Evolutionary conservation across 2,329 filamentous ascomycete species (phyloP).

Genomic region (Stemphylium vesicarium): DNA sequence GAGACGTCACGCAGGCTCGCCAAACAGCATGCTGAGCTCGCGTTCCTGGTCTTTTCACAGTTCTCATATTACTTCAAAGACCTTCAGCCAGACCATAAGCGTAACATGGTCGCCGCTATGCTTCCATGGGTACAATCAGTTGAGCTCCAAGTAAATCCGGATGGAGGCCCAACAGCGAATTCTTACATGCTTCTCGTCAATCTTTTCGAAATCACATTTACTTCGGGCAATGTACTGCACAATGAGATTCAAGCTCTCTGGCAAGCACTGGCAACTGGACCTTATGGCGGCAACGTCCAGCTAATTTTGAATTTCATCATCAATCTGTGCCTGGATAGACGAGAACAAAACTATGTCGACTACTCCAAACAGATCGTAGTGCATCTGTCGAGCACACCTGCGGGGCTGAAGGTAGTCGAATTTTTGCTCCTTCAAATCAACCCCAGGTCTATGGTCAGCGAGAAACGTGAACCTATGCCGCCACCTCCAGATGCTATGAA

Average conservation of each 20-base stretch:
- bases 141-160: slow-evolving; percentile 89
- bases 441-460: slow-evolving; percentile 96
- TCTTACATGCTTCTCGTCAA: slow-evolving; percentile 97
- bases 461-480: slow-evolving; percentile 64
- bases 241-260: slow-evolving; percentile 97
- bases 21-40: slow-evolving; percentile 85
- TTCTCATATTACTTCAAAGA: slow-evolving; percentile 94
- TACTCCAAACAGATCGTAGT: slow-evolving; percentile 98
- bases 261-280: slow-evolving; percentile 93
- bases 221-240: slow-evolving; percentile 83
- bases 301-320: slow-evolving; percentile 97
- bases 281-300: slow-evolving; percentile 91
- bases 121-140: slow-evolving; percentile 96
- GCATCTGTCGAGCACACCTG: slow-evolving; percentile 84
- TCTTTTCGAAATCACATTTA: slow-evolving; percentile 93
- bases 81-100: slow-evolving; percentile 79
- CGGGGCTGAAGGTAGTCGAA: slow-evolving; percentile 90
- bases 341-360: slow-evolving; percentile 97
- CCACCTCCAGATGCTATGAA: slow-evolving; percentile 73
- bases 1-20: slow-evolving; percentile 92
- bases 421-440: slow-evolving; percentile 90
- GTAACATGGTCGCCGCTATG: slow-evolving; percentile 93
- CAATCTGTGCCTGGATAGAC: slow-evolving; percentile 85
- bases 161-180: slow-evolving; percentile 84
- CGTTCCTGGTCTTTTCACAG: slow-evolving; percentile 94